Conservation (phyloP, 2,329 filamentous ascomycete genomes). For the Fusarium buxicola region DNA sequence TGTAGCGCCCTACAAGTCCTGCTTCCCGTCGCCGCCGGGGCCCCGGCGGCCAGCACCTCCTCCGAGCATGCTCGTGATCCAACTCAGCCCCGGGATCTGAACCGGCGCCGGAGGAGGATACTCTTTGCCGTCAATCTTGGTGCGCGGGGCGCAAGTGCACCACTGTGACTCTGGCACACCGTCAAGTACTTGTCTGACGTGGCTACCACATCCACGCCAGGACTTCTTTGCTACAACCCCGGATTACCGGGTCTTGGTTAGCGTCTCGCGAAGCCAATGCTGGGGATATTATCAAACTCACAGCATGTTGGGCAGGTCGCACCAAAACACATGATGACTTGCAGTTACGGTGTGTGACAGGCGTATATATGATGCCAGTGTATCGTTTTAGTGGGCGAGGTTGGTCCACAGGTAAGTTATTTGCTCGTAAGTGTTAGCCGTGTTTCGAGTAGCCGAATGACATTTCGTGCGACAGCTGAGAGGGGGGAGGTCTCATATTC, state of each 20-base stretch:
- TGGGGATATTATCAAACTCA: conserved; percentile 41
- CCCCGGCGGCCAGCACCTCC: conserved; percentile 18
- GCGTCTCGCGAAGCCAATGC: background rate
- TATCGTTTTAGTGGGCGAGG: no score
- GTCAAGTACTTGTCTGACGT: conserved; percentile 59
- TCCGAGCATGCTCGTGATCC: conserved; percentile 49
- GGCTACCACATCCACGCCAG: conserved; percentile 63
- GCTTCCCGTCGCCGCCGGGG: conserved; percentile 26
- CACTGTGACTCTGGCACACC: conserved; percentile 58
- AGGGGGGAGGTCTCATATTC: background rate
- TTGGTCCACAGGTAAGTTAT: no score
- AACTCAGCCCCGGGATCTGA: conserved; percentile 54
- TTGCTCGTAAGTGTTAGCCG: no score
- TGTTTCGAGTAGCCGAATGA: no score
- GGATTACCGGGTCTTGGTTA: background rate
- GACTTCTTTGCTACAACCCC: conserved; percentile 56
- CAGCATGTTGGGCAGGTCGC: conserved; percentile 57
- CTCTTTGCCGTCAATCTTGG: conserved; percentile 57
- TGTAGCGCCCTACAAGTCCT: conserved; percentile 28
- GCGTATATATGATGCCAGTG: background rate
- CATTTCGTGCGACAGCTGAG: background rate
- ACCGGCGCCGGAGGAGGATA: conserved; percentile 59
- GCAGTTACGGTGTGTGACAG: background rate
- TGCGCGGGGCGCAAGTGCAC: conserved; percentile 61
- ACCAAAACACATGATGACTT: conserved; percentile 54